Evolutionary conservation across 176 grass and related monocot genomes (phyloP).

Genomic region (Poa annua): DNA sequence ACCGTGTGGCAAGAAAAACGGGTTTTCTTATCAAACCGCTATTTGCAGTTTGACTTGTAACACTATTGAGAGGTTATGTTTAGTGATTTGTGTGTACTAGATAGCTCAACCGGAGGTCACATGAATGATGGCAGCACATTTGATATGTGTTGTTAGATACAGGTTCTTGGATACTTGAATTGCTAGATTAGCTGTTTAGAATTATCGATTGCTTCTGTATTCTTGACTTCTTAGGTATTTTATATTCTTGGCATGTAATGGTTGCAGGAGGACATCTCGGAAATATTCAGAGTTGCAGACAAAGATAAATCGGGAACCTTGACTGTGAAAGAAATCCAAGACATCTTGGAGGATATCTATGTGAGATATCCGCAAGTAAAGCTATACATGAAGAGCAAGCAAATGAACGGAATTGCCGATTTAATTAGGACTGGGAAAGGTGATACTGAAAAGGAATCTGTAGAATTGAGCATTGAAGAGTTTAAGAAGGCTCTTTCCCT

Average conservation of each 20-base stretch:
- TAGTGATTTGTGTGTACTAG: conserved; percentile 4
- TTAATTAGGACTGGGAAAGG: conserved; percentile 73
- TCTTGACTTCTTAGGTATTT: conserved; percentile 27
- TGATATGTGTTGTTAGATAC: background rate
- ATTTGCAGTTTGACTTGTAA: background rate
- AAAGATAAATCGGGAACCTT: conserved; percentile 99
- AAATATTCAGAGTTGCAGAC: conserved; percentile 95
- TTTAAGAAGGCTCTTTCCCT: conserved; percentile 95
- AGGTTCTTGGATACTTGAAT: background rate
- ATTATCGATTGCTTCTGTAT: background rate
- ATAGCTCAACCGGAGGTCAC: background rate
- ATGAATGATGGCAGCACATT: conserved; percentile 27
- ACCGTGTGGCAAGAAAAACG: background rate
- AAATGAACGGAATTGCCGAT: conserved; percentile 82
- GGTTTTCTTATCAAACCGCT: background rate
- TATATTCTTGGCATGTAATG: conserved; percentile 27
- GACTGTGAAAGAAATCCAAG: conserved; percentile 96
- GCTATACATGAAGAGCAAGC: conserved; percentile 95
- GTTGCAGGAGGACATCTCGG: conserved; percentile 86
- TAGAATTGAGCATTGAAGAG: conserved; percentile 86
- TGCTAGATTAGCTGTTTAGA: background rate
- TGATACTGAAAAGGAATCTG: conserved; percentile 74
- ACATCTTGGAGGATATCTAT: conserved; percentile 81
- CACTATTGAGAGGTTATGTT: background rate
- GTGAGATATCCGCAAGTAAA: conserved; percentile 89